These are phyloP conservation scores for Fusarium sp. DNA, from an alignment of 2,329 filamentous ascomycete species.

Conservation along the genomic window DNA sequence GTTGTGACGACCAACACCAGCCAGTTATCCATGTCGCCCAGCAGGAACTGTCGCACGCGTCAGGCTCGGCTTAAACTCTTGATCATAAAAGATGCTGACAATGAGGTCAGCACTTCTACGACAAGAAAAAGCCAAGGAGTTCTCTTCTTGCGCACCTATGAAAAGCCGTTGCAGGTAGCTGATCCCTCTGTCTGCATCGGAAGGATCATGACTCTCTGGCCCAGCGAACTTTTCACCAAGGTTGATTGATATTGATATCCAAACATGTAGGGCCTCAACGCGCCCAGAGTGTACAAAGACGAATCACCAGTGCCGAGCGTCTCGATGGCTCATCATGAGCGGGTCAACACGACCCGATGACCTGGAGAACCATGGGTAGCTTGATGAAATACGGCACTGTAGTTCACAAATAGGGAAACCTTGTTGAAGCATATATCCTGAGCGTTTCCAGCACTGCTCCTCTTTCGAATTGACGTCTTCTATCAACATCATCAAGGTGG, in stretches of 20 bases:
- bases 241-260: not conserved
- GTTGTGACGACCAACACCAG: not conserved
- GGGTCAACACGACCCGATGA: not conserved
- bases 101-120: not conserved
- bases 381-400: not conserved
- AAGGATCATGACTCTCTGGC: not conserved
- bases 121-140: not conserved
- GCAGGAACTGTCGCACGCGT: not conserved
- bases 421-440: not conserved
- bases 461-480: too few relatives aligned
- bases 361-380: not conserved
- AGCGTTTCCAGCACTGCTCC: not conserved
- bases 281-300: not conserved
- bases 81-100: not conserved
- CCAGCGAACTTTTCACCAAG: not conserved
- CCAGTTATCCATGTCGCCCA: not conserved
- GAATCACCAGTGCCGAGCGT: not conserved
- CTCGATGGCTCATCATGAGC: not conserved
- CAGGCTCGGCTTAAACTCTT: not conserved
- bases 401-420: not conserved
- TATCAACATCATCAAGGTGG: not conserved
- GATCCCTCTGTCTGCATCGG: not conserved
- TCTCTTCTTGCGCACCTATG: constrained; percentile 14
- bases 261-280: not conserved
- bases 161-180: not conserved